These are phyloP conservation scores for Globisporangium alternatum DNA, from an alignment of 352 stramenopile species.

Conservation along the genomic window DNA sequence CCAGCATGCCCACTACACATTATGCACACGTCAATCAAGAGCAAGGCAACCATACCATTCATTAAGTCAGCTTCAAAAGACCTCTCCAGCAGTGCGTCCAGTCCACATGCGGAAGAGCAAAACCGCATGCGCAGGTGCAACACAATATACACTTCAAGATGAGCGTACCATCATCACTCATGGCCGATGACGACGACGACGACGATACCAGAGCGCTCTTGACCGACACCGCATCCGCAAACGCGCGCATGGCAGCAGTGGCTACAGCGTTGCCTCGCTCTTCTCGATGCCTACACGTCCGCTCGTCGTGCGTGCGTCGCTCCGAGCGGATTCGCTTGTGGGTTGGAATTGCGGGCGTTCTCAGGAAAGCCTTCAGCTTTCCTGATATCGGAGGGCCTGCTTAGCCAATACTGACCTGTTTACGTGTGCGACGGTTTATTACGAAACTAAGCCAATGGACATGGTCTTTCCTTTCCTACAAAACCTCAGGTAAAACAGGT, in stretches of 20 bases:
- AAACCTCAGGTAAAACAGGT: no score
- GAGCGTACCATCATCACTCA: conserved; percentile 1
- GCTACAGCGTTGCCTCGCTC: not conserved
- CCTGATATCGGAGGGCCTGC: no score
- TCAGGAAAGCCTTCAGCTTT: not conserved
- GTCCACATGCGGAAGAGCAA: not conserved
- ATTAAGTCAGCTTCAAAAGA: not conserved
- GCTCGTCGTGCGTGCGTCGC: not conserved
- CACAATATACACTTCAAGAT: not conserved
- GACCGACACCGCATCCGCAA: not conserved
- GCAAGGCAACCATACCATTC: not conserved
- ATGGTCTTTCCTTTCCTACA: no score
- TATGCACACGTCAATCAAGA: no score
- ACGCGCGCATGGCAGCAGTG: not conserved
- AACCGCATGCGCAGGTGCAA: not conserved
- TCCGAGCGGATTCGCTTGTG: not conserved
- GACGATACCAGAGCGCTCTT: not conserved
- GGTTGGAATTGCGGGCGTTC: conserved; percentile 2
- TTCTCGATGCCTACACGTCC: not conserved
- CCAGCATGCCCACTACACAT: not conserved
- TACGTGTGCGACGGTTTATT: no score
- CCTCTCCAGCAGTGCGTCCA: not conserved
- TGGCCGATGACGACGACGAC: not conserved
- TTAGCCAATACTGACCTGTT: no score
- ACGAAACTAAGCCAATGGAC: no score